Evolutionary conservation across 75 land plant species (phyloP), one percentile per base, ranked within the genome.

Genomic region (Cryptomeria japonica): DNA sequence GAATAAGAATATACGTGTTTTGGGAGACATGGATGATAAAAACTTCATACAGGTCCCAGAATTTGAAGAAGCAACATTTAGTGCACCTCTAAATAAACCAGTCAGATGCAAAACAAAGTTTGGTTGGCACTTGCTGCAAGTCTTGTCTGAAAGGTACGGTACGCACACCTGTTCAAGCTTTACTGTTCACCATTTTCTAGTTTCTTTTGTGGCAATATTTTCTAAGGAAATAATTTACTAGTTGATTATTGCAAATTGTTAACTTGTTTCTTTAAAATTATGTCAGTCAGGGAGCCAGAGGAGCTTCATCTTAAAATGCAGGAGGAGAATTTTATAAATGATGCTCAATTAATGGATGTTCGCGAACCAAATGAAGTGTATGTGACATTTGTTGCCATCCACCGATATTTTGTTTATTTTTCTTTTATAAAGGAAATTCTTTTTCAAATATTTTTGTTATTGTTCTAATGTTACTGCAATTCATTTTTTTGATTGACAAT

Each of bases 121-220:
- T 93, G 99, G 99, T 53, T 98, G 99, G 99, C 99, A 98, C 86
- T 91, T 97, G 84, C 88, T 98, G 90, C 99, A 97, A 93, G 97
- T 97, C 38, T 49, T 98, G 14, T 93, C 97, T 73, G 97, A 98
- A 90, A 94, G 99, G 97, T 97, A n/a, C n/a, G n/a, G n/a, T n/a
- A 68, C 41, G 64, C n/a, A 85, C 19, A 28, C 25, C 72, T 89
- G 18, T 80, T 51, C 55, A 87, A 51, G 58, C 32, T 28, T 76
- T 19, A 15, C 58, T 25, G n/a, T 34, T 39, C 5, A 42, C 86
- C 32, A 46, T 84, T 80, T 78, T 41, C 32, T 87, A 22, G 10
- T 87, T n/a, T 10, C 41, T 9, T 44, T 18, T 37, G 37, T 14
- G 83, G 36, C 6, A n/a, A 22, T n/a, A 13, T 32, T 47, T 32